Evolutionary conservation across 2,329 filamentous ascomycete genomes (phyloP).

Genomic region (Monilinia fructicola): DNA sequence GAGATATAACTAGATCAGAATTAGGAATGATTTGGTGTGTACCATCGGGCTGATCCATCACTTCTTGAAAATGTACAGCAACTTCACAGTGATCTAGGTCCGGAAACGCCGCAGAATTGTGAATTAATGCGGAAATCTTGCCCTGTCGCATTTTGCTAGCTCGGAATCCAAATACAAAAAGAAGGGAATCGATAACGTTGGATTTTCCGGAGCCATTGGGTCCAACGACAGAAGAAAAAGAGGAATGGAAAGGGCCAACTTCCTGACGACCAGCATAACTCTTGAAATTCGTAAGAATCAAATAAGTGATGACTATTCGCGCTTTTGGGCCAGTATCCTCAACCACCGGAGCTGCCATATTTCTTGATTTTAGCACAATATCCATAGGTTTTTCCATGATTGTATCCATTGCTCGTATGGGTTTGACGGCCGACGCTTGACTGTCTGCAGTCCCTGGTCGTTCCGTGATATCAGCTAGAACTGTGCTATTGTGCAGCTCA

Average conservation of each 20-base stretch:
- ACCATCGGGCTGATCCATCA: slow-evolving; percentile 81
- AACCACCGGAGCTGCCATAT: slow-evolving; percentile 63
- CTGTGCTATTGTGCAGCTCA: slow-evolving; percentile 50
- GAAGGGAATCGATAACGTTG: slow-evolving; percentile 95
- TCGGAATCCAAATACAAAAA: slow-evolving; percentile 99
- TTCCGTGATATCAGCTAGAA: slow-evolving; percentile 74
- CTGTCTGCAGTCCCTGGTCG: slow-evolving; percentile 51
- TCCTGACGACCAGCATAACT: slow-evolving; percentile 95
- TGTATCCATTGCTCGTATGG: slow-evolving; percentile 73
- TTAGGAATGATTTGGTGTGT: slow-evolving; percentile 75
- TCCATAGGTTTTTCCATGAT: slow-evolving; percentile 88
- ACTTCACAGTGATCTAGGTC: slow-evolving; percentile 91
- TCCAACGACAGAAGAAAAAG: slow-evolving; percentile 96
- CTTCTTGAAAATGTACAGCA: slow-evolving; percentile 93
- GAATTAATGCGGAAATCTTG: slow-evolving; percentile 95
- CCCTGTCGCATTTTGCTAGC: slow-evolving; percentile 99
- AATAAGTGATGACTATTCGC: slow-evolving; percentile 87
- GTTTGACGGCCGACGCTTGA: slow-evolving; percentile 57
- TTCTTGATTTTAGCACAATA: slow-evolving; percentile 84
- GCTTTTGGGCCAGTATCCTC: slow-evolving; percentile 77
- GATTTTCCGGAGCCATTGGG: slow-evolving; percentile 98
- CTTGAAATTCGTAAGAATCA: slow-evolving; percentile 96
- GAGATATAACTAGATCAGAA: slow-evolving; percentile 82
- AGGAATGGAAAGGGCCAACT: slow-evolving; percentile 94
- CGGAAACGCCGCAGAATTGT: slow-evolving; percentile 87